Base-by-base conservation (phyloP, 2,329 filamentous ascomycete genomes). In the Ophiostoma himal-ulmi region DNA sequence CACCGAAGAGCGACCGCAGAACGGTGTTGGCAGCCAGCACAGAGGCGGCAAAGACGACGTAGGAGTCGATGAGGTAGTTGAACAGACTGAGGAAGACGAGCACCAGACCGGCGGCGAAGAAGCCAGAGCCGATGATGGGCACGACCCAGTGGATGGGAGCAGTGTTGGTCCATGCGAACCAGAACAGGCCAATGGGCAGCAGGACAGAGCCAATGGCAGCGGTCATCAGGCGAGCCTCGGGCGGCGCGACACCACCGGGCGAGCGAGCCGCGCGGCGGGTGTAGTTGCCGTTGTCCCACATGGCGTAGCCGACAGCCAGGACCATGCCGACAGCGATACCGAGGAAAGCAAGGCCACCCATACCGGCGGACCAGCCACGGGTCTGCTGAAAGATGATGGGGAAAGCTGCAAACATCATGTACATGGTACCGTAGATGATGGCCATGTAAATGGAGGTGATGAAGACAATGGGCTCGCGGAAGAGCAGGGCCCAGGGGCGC, bases 1-100 rank as follows among this genome's bases (percentile, higher is more conserved):
- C 87, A 71, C 89, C 91, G 72, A 93, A 91, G 17, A 91, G 79
- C 0, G 89, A 91, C 71, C 91, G 87, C 13, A 93, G 80, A 36
- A 93, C 86, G 1, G 88, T 84, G 78, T 89, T 92, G 67, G 90
- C 90, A 2, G 91, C 91, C 10, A 94, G 81, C 0, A 89, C 90
- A 0, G 88, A 91, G 0, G 91, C 91, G 0, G 92, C 91, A 73
- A 89, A 94, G 75, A 94, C 90, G 68, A 89, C 89, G 78, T 92
- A 88, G 6, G 87, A 81, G 75, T 91, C 90, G 72, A 91, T 86
- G 14, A 91, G 83, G 78, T 91, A 91, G 78, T 87, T 89, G 76
- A 88, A 83, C 65, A 88, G 79, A 5, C 82, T 82, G n/a, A 91
- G 78, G 81, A 91, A 92, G 48, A 91, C 86, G 39, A 89, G 78